phyloP scores from a whole-genome alignment of 2,329 filamentous ascomycete species.

The Exophiala xenobiotica region DNA sequence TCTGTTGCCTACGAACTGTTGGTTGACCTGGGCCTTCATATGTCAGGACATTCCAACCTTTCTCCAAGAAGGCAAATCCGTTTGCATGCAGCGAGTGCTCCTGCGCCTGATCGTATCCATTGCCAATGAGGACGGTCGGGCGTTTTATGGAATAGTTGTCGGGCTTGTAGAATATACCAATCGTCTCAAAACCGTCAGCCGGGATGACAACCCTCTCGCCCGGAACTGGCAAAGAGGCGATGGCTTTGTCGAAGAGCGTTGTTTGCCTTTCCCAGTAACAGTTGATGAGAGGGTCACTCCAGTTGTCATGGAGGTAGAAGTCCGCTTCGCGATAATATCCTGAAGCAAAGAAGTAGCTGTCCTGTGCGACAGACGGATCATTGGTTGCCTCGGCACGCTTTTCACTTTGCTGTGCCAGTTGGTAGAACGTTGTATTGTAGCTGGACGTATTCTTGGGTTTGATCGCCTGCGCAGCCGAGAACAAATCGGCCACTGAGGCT shows the following conservation, averaged over 20 bases:
- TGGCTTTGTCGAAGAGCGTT: conserved; percentile 42
- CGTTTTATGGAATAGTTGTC: conserved; percentile 32
- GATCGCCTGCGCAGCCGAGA: too few relatives aligned
- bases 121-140: conserved; percentile 27
- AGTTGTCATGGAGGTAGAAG: conserved; percentile 45
- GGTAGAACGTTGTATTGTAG: conserved; percentile 24
- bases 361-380: conserved; percentile 30
- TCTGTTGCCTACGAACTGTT: conserved; percentile 41
- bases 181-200: conserved; percentile 37
- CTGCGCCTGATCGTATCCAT: conserved; percentile 45
- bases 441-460: conserved; percentile 22
- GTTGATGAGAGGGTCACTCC: conserved; percentile 43
- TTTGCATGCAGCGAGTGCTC: conserved; percentile 44
- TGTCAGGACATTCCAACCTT: conserved; percentile 45
- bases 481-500: too few relatives aligned
- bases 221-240: conserved; percentile 38
- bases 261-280: conserved; percentile 40
- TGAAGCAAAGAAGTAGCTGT: conserved; percentile 41
- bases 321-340: conserved; percentile 46
- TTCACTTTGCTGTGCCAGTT: conserved; percentile 25
- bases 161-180: conserved; percentile 39
- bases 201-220: conserved; percentile 38
- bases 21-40: conserved; percentile 50
- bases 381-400: conserved; percentile 23
- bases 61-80: conserved; percentile 37